Conservation (phyloP, 768 basidiomycete genomes). For the Mycena crocata region DNA sequence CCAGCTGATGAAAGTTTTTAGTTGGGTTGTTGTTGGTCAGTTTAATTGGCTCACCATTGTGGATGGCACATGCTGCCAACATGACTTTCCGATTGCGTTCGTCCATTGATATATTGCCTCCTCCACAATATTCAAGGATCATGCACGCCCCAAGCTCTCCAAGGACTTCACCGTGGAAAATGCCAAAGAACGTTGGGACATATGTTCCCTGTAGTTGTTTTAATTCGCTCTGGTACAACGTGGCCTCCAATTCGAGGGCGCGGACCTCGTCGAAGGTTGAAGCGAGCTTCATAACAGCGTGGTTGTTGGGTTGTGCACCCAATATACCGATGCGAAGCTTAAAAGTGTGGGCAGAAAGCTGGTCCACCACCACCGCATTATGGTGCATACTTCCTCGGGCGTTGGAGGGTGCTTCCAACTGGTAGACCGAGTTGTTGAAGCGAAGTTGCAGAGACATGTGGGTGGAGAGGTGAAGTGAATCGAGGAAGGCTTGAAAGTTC, state of each 20-base stretch:
- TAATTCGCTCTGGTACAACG: conserved; percentile 7
- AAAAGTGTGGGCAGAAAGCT: neutral
- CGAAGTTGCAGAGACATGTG: conserved; percentile 19
- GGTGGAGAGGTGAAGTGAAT: neutral
- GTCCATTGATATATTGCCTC: neutral
- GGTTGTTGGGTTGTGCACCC: neutral
- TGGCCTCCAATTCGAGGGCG: conserved; percentile 25
- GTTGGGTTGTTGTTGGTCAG: too few species aligned
- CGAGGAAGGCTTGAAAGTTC: too few species aligned
- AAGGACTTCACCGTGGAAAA: conserved; percentile 11
- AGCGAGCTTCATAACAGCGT: conserved; percentile 24
- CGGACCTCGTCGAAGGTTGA: neutral
- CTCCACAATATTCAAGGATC: conserved; percentile 24
- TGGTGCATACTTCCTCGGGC: neutral
- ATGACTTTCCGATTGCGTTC: conserved; percentile 28
- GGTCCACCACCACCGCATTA: neutral
- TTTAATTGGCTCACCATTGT: conserved; percentile 11
- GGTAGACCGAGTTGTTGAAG: conserved; percentile 2
- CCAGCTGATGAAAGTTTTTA: neutral
- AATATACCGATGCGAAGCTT: neutral
- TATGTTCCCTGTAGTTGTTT: conserved; percentile 13
- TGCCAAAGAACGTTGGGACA: conserved; percentile 24
- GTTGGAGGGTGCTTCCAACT: neutral
- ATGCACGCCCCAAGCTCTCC: conserved; percentile 14
- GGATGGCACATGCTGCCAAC: conserved; percentile 28